A percentile compares a stretch with the other conserved stretches of the same genome.
Evolutionary conservation across 331 rosid genomes (phyloP).

Genomic region (Erythrophleum ivorense): DNA sequence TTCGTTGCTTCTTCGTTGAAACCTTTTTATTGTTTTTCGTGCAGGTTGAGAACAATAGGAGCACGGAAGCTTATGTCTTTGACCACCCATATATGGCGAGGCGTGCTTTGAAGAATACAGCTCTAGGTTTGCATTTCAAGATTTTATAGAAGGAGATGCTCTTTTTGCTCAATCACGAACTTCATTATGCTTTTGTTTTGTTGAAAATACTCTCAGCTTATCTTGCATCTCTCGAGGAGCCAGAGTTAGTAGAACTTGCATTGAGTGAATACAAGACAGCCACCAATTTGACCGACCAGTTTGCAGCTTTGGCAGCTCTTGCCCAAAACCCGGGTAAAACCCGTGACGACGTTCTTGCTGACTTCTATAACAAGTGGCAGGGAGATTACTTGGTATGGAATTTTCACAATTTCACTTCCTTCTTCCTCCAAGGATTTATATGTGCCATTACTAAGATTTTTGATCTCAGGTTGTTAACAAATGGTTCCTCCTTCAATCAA

Average conservation of each 20-base stretch:
- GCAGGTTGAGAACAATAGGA: constrained; percentile 76
- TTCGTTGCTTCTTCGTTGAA: not conserved
- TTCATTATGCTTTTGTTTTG: constrained; percentile 73
- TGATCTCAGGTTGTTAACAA: constrained; percentile 93
- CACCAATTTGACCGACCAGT: too few relatives aligned
- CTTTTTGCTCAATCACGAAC: constrained; percentile 61
- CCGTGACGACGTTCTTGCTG: constrained; percentile 80
- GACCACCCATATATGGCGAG: too few relatives aligned
- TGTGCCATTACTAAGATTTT: constrained; percentile 49
- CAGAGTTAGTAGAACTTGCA: too few relatives aligned
- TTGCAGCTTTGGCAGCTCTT: constrained; percentile 86
- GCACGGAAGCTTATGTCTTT: too few relatives aligned
- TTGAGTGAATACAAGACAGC: too few relatives aligned
- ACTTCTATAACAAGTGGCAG: too few relatives aligned
- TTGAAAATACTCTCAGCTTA: constrained; percentile 92
- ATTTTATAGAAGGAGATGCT: too few relatives aligned
- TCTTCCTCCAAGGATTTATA: not conserved
- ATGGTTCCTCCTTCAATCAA: constrained; percentile 97
- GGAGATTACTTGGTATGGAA: not conserved
- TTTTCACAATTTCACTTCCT: constrained; percentile 15
- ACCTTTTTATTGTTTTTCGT: not conserved
- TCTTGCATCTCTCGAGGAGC: too few relatives aligned
- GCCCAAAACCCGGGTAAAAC: constrained; percentile 83
- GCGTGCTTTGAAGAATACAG: too few relatives aligned
- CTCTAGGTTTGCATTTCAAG: too few relatives aligned